phyloP scores from a whole-genome alignment of 306 rosid genomes.

The Ormosia semicastrata region DNA sequence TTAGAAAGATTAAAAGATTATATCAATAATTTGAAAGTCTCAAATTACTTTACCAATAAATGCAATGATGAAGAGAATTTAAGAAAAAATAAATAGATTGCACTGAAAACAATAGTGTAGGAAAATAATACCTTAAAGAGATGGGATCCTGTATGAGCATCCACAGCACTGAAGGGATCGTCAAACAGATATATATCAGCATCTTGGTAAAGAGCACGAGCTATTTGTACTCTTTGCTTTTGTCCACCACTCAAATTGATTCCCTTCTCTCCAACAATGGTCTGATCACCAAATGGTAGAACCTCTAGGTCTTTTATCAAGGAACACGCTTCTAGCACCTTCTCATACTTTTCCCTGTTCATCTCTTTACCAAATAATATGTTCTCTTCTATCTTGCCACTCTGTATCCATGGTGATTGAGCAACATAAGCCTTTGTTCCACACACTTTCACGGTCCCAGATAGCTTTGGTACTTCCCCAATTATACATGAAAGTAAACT shows the following conservation, averaged over 20 bases:
- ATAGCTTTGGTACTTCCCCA: slow-evolving; percentile 80
- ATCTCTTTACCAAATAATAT: slow-evolving; percentile 72
- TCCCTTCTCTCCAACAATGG: slow-evolving; percentile 83
- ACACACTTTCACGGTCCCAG: slow-evolving; percentile 65
- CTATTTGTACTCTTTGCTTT: slow-evolving; percentile 86
- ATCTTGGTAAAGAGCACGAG: slow-evolving; percentile 79
- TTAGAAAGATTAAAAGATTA: not conserved
- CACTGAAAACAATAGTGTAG: not conserved
- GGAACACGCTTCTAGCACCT: slow-evolving; percentile 78
- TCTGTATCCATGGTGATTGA: slow-evolving; percentile 92
- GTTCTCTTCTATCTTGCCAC: slow-evolving; percentile 80
- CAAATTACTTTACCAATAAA: not conserved
- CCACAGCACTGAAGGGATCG: slow-evolving; percentile 94
- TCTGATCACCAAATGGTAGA: slow-evolving; percentile 79
- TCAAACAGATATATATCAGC: slow-evolving; percentile 81
- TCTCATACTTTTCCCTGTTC: slow-evolving; percentile 67
- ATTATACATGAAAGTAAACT: slow-evolving; percentile 75
- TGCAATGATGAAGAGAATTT: not conserved
- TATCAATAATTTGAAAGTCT: not conserved
- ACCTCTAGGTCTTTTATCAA: slow-evolving; percentile 70
- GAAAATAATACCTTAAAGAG: slow-evolving; percentile 57
- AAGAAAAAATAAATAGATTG: not conserved
- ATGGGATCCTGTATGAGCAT: slow-evolving; percentile 96
- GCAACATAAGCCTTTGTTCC: slow-evolving; percentile 87
- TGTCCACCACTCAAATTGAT: slow-evolving; percentile 92